These are phyloP conservation scores for Trichophyton verrucosum DNA, from an alignment of 2,329 filamentous ascomycete species.

Conservation along the genomic window DNA sequence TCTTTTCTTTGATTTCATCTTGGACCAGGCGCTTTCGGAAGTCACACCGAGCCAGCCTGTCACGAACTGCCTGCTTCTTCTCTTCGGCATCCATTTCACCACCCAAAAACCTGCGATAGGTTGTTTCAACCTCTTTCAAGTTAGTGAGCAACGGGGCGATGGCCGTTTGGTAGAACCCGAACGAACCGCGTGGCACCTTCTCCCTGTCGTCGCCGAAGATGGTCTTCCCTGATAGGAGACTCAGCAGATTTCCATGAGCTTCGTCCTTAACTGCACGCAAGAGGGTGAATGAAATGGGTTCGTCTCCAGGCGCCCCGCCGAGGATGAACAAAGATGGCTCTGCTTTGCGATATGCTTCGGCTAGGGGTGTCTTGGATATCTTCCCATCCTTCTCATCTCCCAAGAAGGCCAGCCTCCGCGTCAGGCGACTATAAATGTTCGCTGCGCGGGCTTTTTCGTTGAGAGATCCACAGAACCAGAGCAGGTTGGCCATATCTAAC, in stretches of 20 bases:
- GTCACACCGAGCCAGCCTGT: neutral
- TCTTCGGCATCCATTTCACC: neutral
- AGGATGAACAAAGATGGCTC: neutral
- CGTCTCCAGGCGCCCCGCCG: neutral
- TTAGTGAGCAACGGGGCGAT: neutral
- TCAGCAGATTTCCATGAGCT: neutral
- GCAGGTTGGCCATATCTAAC: neutral
- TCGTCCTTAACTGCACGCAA: neutral
- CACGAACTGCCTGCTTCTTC: neutral
- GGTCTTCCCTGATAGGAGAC: neutral
- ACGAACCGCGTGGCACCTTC: neutral
- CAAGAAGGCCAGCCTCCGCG: neutral
- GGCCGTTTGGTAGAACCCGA: neutral
- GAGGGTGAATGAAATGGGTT: neutral
- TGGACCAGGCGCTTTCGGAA: neutral
- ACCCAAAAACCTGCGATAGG: neutral
- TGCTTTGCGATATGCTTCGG: neutral
- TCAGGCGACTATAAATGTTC: neutral
- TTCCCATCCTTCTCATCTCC: neutral
- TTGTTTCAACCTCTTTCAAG: neutral
- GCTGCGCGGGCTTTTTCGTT: neutral
- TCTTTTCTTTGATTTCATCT: neutral
- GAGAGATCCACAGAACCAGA: neutral
- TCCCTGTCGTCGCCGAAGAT: neutral
- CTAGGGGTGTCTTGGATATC: neutral